phyloP scores from a whole-genome alignment of 176 grass and related monocot species.

The Aegilops tauschii region DNA sequence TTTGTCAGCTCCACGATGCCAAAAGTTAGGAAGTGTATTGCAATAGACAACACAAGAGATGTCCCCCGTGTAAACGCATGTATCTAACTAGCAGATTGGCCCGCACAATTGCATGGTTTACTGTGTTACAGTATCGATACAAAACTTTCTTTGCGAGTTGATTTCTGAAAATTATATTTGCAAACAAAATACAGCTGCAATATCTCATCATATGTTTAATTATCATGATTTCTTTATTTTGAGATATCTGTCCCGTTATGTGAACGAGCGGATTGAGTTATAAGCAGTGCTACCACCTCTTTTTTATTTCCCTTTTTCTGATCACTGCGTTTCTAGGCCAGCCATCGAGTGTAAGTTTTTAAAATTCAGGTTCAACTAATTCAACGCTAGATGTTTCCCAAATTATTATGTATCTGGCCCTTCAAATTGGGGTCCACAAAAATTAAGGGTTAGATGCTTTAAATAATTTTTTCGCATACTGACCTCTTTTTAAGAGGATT shows the following conservation, averaged over 20 bases:
- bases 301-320: neutral
- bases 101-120: neutral
- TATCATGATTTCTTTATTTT: neutral
- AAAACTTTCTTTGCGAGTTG: neutral
- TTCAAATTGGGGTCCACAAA: neutral
- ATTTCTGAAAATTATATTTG: neutral
- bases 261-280: neutral
- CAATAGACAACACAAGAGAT: neutral
- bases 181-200: neutral
- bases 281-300: neutral
- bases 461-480: neutral
- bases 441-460: neutral
- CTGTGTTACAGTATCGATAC: neutral
- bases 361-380: neutral
- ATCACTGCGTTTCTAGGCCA: neutral
- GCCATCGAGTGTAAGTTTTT: neutral
- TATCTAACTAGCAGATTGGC: neutral
- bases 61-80: neutral
- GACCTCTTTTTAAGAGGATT: neutral
- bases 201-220: neutral
- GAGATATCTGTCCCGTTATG: neutral
- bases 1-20: neutral
- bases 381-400: neutral
- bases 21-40: neutral
- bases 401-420: neutral